Conservation (phyloP, 2,329 filamentous ascomycete genomes). For the Arthrobotrys sinensis region DNA sequence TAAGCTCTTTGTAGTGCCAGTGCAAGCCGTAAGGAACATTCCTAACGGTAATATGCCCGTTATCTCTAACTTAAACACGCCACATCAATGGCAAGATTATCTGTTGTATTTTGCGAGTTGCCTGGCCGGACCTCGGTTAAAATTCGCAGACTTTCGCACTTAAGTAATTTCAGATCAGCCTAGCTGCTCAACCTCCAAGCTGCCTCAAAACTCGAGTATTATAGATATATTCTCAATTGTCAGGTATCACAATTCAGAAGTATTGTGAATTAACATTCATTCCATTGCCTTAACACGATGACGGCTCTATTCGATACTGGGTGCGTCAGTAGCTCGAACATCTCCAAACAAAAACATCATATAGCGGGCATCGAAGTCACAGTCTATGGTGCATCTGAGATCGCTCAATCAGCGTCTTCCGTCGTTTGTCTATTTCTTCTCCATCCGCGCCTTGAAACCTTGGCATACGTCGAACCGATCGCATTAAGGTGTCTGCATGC, state of each 20-base stretch:
- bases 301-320: conserved; percentile 39
- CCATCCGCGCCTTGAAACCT: conserved; percentile 81
- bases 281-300: conserved; percentile 16
- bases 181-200: not conserved
- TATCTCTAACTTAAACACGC: too few species aligned
- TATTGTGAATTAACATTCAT: not conserved
- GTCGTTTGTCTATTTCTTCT: conserved; percentile 92
- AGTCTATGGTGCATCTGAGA: conserved; percentile 84
- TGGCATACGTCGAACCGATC: conserved; percentile 81
- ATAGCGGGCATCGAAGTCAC: conserved; percentile 85
- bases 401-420: conserved; percentile 71
- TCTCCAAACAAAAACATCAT: conserved; percentile 66
- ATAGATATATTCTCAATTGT: not conserved
- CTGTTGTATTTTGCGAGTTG: conserved; percentile 22
- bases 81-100: too few species aligned
- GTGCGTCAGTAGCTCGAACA: conserved; percentile 28
- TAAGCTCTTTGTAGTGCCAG: too few species aligned
- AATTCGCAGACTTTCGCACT: not conserved
- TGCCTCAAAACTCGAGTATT: not conserved
- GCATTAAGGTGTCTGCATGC: conserved; percentile 78
- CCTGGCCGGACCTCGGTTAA: conserved; percentile 30
- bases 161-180: too few species aligned
- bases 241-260: not conserved
- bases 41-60: too few species aligned
- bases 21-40: too few species aligned